These are phyloP conservation scores for Diaporthe vexans DNA, from an alignment of 2,329 filamentous ascomycete species.

Conservation along the genomic window DNA sequence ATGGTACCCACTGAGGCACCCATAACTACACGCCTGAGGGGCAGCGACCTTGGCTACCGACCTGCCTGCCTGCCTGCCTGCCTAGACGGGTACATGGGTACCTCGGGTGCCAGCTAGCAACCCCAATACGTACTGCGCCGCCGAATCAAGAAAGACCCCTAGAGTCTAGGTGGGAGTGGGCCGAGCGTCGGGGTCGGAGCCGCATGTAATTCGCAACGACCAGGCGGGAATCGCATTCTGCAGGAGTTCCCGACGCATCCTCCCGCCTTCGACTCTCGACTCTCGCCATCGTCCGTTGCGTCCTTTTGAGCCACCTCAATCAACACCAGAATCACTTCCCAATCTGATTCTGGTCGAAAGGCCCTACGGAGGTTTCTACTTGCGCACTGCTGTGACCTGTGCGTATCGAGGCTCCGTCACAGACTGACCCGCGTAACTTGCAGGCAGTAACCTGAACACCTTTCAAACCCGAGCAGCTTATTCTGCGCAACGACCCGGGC, in stretches of 20 bases:
- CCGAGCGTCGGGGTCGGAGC: slow-evolving; percentile 16
- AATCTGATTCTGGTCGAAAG: background rate
- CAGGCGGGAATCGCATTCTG: slow-evolving; percentile 35
- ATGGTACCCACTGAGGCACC: background rate
- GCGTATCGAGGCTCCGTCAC: background rate
- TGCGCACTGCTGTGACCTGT: slow-evolving; percentile 13
- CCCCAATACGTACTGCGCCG: background rate
- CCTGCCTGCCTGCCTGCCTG: too few relatives aligned
- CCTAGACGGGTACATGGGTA: background rate
- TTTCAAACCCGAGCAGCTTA: background rate
- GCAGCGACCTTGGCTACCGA: background rate
- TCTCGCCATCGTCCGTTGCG: slow-evolving; percentile 29
- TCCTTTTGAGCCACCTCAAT: background rate
- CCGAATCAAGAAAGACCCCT: slow-evolving; percentile 26
- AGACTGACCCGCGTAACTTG: slow-evolving; percentile 33
- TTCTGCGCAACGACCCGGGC: background rate
- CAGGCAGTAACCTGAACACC: slow-evolving; percentile 29
- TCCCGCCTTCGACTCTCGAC: slow-evolving; percentile 10
- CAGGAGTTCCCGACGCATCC: slow-evolving; percentile 28
- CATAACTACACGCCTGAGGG: background rate
- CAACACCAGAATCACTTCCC: background rate
- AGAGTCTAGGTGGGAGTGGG: background rate
- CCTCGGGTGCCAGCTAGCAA: background rate
- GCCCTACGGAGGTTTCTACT: background rate
- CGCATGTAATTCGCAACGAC: slow-evolving; percentile 21